These are phyloP conservation scores for Pinus albicaulis DNA, from an alignment of 75 land plant genomes.

Conservation along the genomic window DNA sequence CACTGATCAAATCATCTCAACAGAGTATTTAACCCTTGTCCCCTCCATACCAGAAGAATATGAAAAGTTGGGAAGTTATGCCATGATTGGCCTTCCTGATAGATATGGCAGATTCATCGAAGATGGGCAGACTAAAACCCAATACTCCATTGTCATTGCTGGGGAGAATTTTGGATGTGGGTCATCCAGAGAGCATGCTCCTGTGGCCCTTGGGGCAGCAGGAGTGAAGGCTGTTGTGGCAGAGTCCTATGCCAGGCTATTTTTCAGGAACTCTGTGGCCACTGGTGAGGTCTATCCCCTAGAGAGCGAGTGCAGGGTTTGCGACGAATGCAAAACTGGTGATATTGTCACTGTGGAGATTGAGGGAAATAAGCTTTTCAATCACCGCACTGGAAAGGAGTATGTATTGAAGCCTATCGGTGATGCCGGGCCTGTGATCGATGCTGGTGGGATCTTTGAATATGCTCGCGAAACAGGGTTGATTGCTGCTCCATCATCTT, in stretches of 20 bases:
- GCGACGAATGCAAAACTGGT: constrained; percentile 84
- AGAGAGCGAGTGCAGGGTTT: constrained; percentile 69
- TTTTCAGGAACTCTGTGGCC: constrained; percentile 94
- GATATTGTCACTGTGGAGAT: constrained; percentile 87
- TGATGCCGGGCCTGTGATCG: constrained; percentile 96
- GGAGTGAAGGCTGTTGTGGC: constrained; percentile 86
- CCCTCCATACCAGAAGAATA: constrained; percentile 96
- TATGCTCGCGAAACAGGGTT: constrained; percentile 94
- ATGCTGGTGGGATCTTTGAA: constrained; percentile 95
- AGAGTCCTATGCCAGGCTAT: constrained; percentile 88
- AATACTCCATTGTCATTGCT: constrained; percentile 69
- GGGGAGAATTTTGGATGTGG: constrained; percentile 98
- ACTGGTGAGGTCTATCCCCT: constrained; percentile 95
- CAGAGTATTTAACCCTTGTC: constrained; percentile 93
- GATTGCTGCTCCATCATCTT: constrained; percentile 42
- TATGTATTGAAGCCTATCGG: constrained; percentile 90
- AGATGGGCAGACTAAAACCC: constrained; percentile 40
- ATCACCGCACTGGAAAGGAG: constrained; percentile 87
- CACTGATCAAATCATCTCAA: constrained; percentile 98
- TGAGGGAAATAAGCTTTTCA: constrained; percentile 48
- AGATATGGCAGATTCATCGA: constrained; percentile 57
- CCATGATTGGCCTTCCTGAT: constrained; percentile 74
- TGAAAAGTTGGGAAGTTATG: constrained; percentile 86
- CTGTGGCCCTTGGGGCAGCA: constrained; percentile 95
- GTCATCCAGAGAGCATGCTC: constrained; percentile 98